phyloP scores from a whole-genome alignment of 2,329 filamentous ascomycete genomes.

The Arachnomyces sp. region DNA sequence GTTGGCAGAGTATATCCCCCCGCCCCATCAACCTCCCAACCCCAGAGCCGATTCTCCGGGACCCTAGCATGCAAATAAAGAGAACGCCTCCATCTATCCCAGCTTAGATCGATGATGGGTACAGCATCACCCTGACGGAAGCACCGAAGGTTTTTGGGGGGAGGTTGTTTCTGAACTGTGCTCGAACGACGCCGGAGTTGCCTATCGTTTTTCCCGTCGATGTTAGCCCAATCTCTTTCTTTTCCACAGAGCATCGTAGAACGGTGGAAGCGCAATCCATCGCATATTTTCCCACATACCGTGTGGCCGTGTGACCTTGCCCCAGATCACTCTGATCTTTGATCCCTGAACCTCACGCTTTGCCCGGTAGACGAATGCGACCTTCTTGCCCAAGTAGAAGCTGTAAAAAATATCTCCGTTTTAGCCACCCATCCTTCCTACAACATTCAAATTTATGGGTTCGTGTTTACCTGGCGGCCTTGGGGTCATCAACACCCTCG shows the following conservation, averaged over 20 bases:
- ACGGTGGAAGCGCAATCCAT: not conserved
- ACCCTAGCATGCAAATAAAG: constrained; percentile 25
- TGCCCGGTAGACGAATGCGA: constrained; percentile 97
- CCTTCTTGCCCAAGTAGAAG: constrained; percentile 98
- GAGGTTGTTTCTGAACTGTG: constrained; percentile 94
- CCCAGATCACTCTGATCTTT: constrained; percentile 99
- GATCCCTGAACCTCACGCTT: constrained; percentile 91
- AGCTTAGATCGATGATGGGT: constrained; percentile 92
- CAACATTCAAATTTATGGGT: too few relatives aligned
- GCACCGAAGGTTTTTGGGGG: constrained; percentile 95
- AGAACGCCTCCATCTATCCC: constrained; percentile 25
- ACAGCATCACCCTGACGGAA: constrained; percentile 93
- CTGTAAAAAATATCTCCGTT: constrained; percentile 24
- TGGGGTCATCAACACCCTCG: constrained; percentile 88
- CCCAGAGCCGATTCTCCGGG: constrained; percentile 3
- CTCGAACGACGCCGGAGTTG: constrained; percentile 96
- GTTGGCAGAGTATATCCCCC: too few relatives aligned
- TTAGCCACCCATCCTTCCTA: constrained; percentile 23
- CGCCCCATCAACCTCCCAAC: constrained; percentile 26
- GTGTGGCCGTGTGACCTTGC: constrained; percentile 93
- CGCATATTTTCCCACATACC: constrained; percentile 49
- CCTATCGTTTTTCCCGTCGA: constrained; percentile 43
- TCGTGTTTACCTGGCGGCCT: constrained; percentile 68
- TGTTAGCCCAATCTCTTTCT: constrained; percentile 2
- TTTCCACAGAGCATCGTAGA: not conserved